These are phyloP conservation scores for Dovyalis caffra DNA, from an alignment of 345 rosid species.

Conservation along the genomic window DNA sequence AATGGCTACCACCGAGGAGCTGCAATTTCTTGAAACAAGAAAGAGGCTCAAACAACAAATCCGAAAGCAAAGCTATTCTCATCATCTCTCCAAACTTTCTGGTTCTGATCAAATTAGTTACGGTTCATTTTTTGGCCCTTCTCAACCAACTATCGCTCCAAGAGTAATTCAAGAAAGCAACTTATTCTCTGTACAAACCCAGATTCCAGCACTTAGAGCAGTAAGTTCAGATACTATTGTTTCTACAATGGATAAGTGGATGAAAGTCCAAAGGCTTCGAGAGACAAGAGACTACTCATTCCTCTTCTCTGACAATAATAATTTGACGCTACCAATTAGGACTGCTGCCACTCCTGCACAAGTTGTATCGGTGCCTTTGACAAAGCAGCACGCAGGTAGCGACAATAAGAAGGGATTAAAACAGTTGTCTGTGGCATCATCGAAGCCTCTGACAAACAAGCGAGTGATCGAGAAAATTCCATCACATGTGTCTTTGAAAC, in stretches of 20 bases:
- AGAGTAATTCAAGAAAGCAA: conserved; percentile 86
- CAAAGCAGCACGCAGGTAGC: neutral
- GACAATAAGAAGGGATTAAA: neutral
- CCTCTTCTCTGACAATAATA: conserved; percentile 55
- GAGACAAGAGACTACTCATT: conserved; percentile 83
- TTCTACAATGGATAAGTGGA: conserved; percentile 4
- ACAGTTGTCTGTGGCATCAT: conserved; percentile 23
- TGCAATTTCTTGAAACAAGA: neutral
- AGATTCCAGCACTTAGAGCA: conserved; percentile 35
- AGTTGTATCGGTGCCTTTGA: neutral
- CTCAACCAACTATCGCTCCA: conserved; percentile 63
- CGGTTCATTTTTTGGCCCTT: conserved; percentile 90
- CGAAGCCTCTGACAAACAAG: conserved; percentile 44
- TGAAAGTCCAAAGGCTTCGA: conserved; percentile 56
- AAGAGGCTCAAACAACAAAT: neutral
- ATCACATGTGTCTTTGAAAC: conserved; percentile 25
- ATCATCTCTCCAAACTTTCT: too few relatives aligned
- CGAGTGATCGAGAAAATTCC: conserved; percentile 39
- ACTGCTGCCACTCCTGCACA: conserved; percentile 36
- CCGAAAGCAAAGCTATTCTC: neutral
- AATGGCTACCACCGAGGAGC: neutral
- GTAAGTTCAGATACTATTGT: conserved; percentile 5
- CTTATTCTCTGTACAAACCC: conserved; percentile 50
- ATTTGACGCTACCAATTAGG: conserved; percentile 50
- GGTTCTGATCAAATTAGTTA: too few relatives aligned